Evolutionary conservation across 1,139 yeast species (phyloP).

Genomic region (Geotrichum citri-aurantii): DNA sequence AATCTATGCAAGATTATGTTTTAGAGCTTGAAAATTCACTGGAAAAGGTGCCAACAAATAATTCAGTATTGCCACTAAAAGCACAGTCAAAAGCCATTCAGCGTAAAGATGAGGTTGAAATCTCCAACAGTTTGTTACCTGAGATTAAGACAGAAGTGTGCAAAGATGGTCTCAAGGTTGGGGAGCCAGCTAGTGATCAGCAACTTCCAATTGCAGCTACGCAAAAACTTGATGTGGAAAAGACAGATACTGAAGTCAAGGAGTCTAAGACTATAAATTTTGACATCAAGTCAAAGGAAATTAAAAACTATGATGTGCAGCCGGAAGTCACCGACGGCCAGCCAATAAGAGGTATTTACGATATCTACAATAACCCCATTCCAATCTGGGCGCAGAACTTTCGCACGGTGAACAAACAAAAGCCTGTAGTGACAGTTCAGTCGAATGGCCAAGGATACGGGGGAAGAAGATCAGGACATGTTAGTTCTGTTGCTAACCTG

Average conservation of each 20-base stretch:
- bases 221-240: background rate
- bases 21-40: background rate
- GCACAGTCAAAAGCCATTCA: background rate
- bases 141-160: background rate
- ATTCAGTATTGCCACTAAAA: background rate
- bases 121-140: background rate
- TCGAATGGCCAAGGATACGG: background rate
- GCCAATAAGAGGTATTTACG: slow-evolving; percentile 52
- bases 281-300: background rate
- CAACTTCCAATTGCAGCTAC: background rate
- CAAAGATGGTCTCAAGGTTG: background rate
- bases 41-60: background rate
- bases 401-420: slow-evolving; percentile 1
- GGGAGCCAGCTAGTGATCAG: background rate
- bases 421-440: background rate
- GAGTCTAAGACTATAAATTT: background rate
- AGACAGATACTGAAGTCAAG: background rate
- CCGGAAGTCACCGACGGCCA: background rate
- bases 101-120: background rate
- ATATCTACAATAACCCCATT: slow-evolving; percentile 37
- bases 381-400: slow-evolving; percentile 71
- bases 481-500: slow-evolving; percentile 16
- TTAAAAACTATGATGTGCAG: background rate
- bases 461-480: background rate
- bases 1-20: background rate